A percentile compares a stretch with the other conserved stretches of the same genome.
Evolutionary conservation across 257 asterid genomes (phyloP).

Genomic region (Verbascum thapsus): DNA sequence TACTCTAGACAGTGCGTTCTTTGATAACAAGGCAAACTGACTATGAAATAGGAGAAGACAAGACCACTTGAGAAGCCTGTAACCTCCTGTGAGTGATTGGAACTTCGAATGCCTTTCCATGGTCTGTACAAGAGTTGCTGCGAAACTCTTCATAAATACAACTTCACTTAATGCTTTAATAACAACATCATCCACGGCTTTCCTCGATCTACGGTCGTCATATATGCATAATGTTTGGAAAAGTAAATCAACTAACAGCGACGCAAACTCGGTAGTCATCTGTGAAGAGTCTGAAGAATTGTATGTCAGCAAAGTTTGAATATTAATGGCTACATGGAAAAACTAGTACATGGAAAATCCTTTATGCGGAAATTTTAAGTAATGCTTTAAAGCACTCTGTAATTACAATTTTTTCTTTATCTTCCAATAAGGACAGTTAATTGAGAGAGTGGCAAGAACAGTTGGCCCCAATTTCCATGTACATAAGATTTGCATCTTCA

Average conservation of each 20-base stretch:
- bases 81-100: conserved; percentile 61
- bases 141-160: conserved; percentile 77
- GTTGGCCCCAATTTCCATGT: neutral
- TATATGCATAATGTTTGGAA: conserved; percentile 70
- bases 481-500: conserved; percentile 20
- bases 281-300: conserved; percentile 50
- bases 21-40: conserved; percentile 70
- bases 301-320: conserved; percentile 30
- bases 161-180: conserved; percentile 57
- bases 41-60: conserved; percentile 71
- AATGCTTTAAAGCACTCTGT: neutral
- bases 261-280: conserved; percentile 61
- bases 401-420: neutral
- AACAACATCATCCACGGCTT: conserved; percentile 80
- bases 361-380: conserved; percentile 4
- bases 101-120: conserved; percentile 86
- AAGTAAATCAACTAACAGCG: conserved; percentile 69
- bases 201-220: conserved; percentile 81
- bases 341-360: conserved; percentile 5
- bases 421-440: too few relatives aligned
- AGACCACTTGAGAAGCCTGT: conserved; percentile 88
- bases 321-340: neutral
- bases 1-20: conserved; percentile 76
- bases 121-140: conserved; percentile 87
- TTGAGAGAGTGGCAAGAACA: neutral